Base-by-base conservation (phyloP, 345 rosid genomes). In the Melaleuca quinquenervia region DNA sequence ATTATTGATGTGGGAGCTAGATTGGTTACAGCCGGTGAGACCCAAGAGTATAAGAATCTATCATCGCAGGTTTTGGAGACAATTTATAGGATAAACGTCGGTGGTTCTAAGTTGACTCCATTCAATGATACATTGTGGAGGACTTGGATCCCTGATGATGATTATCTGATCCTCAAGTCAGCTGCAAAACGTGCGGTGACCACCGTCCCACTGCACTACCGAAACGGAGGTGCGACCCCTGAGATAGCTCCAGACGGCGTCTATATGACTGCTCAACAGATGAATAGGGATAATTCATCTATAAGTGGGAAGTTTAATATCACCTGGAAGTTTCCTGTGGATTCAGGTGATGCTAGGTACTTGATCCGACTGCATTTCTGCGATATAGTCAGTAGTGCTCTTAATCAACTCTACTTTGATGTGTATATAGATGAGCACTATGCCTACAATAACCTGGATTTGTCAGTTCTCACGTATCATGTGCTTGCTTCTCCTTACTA, bases 51-150 rank as follows among this genome's bases (percentile, higher is more conserved):
- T 86, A 86, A 87, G 87, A 94, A 94, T 88, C 86, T 97, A 45
- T 89, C 95, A 7, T 91, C 93, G 2, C 92, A 90, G 83, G 92
- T 96, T 76, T 91, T 97, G 50, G 98, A 95, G 92, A 93, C 96
- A 1, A 84, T 97, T 85, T 93, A 92, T 64, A 92, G 99, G 90
- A 93, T 96, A 85, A 97, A 97, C 90, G 95, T 97, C 74, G 99
- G 99, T 56, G 99, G 99, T 52, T 90, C 82, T 41, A 92, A 91
- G 50, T 75, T 97, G 89, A 95, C 97, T 4, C 98, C 99, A 36
- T 95, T 97, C 85, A 97, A 97, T 88, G 99, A 97, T 87, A 90
- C 98, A 26, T 26, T 97, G 88, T 96, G 98, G 99, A 94, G 99
- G 92, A 92, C 95, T 82, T 97, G 99, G 99, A 86, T 92, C 51